Conservation (phyloP, 768 basidiomycete genomes). For the Suillus luteus region DNA sequence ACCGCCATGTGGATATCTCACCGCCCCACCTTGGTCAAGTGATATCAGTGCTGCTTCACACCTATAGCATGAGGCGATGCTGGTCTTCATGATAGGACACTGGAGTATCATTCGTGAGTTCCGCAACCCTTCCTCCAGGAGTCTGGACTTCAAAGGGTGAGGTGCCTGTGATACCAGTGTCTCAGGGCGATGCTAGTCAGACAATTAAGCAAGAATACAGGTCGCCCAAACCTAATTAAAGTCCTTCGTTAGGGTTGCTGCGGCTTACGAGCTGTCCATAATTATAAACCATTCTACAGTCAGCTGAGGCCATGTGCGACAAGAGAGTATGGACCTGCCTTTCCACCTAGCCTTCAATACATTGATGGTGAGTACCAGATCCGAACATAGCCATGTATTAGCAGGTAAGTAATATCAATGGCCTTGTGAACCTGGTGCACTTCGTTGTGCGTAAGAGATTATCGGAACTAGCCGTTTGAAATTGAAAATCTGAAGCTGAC, state of each 20-base stretch:
- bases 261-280: background rate
- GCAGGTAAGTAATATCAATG: background rate
- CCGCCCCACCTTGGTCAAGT: background rate
- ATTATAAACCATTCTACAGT: background rate
- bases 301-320: background rate
- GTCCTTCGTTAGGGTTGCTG: background rate
- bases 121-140: background rate
- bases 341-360: background rate
- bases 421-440: background rate
- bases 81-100: background rate
- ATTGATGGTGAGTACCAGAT: background rate
- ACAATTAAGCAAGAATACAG: background rate
- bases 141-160: background rate
- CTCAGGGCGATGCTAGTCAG: background rate
- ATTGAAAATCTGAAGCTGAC: background rate
- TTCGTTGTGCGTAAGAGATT: background rate
- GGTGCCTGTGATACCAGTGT: background rate
- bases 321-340: background rate
- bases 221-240: background rate
- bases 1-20: background rate
- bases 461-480: background rate
- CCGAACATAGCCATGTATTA: background rate
- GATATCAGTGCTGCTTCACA: background rate
- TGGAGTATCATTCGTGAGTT: no score
- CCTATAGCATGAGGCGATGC: background rate